Percentiles rank a stretch among this genome's conserved stretches.
phyloP scores from a whole-genome alignment of 805 yeast species.

The Candida khao-thaluensis region DNA sequence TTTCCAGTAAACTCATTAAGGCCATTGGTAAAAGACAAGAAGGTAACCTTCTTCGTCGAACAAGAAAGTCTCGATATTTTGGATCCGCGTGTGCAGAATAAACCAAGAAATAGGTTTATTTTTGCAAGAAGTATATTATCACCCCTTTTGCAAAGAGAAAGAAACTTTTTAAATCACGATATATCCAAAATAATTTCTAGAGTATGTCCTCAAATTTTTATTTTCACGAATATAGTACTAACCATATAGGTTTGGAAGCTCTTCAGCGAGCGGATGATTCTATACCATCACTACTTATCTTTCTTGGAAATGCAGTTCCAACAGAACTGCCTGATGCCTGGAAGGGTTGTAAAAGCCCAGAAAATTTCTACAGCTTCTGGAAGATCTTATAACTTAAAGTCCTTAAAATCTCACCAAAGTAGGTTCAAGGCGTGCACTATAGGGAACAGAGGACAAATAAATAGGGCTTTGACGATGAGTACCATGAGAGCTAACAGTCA shows the following conservation, averaged over 20 bases:
- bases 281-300: neutral
- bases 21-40: neutral
- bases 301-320: neutral
- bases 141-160: conserved; percentile 11
- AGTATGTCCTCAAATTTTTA: conserved; percentile 9
- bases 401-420: neutral
- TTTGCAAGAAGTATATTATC: conserved; percentile 20
- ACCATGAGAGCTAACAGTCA: too few relatives aligned
- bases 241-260: conserved; percentile 21
- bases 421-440: neutral
- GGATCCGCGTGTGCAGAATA: conserved; percentile 8
- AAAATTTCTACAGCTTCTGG: neutral
- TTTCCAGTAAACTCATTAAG: conserved; percentile 2
- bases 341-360: neutral
- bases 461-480: too few relatives aligned
- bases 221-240: conserved; percentile 7
- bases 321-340: neutral
- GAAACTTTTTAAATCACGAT: conserved; percentile 8
- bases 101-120: conserved; percentile 21
- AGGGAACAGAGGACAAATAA: too few relatives aligned
- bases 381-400: neutral
- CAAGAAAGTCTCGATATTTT: neutral
- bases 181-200: neutral
- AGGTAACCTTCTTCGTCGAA: neutral
- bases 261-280: conserved; percentile 3